A percentile compares a stretch with the other conserved stretches of the same genome.
These are phyloP conservation scores for Inosperma sp. DNA, from an alignment of 768 basidiomycete genomes.

Conservation along the genomic window DNA sequence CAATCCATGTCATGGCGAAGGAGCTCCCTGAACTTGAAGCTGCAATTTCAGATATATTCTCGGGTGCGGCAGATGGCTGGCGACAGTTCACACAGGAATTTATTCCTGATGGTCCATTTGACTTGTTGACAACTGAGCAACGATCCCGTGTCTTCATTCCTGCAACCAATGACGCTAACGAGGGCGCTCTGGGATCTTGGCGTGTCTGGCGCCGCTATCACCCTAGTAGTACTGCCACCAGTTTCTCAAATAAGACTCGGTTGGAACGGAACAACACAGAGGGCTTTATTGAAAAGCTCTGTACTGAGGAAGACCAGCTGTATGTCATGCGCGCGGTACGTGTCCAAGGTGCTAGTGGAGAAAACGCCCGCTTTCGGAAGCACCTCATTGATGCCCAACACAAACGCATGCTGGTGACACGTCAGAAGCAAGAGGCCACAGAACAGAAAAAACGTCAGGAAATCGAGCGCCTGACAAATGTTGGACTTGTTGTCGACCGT, in stretches of 20 bases:
- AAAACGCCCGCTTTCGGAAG: not conserved
- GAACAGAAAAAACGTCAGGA: conserved; percentile 9
- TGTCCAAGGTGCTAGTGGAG: conserved; percentile 6
- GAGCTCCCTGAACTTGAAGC: conserved; percentile 10
- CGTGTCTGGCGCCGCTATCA: conserved; percentile 1
- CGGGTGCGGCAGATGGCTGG: conserved; percentile 9
- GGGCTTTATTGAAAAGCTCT: conserved; percentile 15
- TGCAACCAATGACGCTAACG: conserved; percentile 19
- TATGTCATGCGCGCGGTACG: conserved; percentile 16
- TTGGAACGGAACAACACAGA: conserved; percentile 16
- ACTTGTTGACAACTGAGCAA: conserved; percentile 13
- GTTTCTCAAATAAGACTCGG: conserved; percentile 14
- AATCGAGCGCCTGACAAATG: conserved; percentile 1
- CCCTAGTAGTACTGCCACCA: conserved; percentile 9
- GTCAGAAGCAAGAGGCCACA: not conserved
- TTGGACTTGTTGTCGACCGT: conserved; percentile 8
- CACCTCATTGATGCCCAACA: conserved; percentile 5
- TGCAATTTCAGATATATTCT: conserved; percentile 5
- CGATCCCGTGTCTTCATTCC: conserved; percentile 12
- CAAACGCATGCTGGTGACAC: not conserved
- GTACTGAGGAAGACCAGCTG: conserved; percentile 4
- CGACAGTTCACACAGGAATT: conserved; percentile 13
- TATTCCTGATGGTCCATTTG: conserved; percentile 10
- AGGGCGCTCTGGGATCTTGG: conserved; percentile 17
- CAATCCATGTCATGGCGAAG: conserved; percentile 1